Conservation (phyloP, 1,284 basidiomycete species). For the Sporisorium iseilematis-ciliati region DNA sequence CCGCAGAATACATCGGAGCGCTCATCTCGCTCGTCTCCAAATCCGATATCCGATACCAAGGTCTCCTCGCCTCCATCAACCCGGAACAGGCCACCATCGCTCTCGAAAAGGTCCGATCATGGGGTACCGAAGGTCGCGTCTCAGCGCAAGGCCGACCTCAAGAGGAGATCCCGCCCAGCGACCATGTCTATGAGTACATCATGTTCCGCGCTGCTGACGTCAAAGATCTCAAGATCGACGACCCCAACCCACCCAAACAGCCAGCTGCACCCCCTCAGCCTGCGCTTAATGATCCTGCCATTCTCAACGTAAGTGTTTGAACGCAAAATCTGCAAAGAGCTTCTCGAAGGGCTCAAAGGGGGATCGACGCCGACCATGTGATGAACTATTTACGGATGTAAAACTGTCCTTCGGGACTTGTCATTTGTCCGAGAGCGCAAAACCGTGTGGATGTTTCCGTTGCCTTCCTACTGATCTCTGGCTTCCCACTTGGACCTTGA, state of each 20-base stretch:
- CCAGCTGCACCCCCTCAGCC: slow-evolving; percentile 37
- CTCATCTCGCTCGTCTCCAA: slow-evolving; percentile 86
- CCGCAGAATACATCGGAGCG: slow-evolving; percentile 68
- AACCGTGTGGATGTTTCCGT: slow-evolving; percentile 78
- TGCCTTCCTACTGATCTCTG: slow-evolving; percentile 78
- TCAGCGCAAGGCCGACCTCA: slow-evolving; percentile 71
- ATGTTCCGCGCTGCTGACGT: slow-evolving; percentile 71
- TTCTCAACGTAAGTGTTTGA: slow-evolving; percentile 58
- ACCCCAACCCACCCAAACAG: slow-evolving; percentile 61
- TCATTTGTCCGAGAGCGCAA: slow-evolving; percentile 78
- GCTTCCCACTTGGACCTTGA: background rate
- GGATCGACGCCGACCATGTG: slow-evolving; percentile 13
- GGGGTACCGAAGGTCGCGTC: slow-evolving; percentile 86
- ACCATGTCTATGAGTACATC: slow-evolving; percentile 74
- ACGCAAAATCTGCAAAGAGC: slow-evolving; percentile 3
- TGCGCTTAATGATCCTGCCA: slow-evolving; percentile 60
- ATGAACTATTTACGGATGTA: slow-evolving; percentile 76
- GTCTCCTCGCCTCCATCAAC: slow-evolving; percentile 86
- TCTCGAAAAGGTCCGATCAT: slow-evolving; percentile 86
- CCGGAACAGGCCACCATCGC: slow-evolving; percentile 85
- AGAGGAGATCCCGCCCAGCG: slow-evolving; percentile 69
- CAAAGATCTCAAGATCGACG: slow-evolving; percentile 70
- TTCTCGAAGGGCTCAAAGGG: slow-evolving; percentile 1
- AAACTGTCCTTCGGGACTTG: slow-evolving; percentile 73
- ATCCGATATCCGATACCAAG: slow-evolving; percentile 89